Percentiles rank a stretch among this genome's conserved stretches.
Conservation (phyloP, 2,329 filamentous ascomycete species). For the Fusarium sp. region DNA sequence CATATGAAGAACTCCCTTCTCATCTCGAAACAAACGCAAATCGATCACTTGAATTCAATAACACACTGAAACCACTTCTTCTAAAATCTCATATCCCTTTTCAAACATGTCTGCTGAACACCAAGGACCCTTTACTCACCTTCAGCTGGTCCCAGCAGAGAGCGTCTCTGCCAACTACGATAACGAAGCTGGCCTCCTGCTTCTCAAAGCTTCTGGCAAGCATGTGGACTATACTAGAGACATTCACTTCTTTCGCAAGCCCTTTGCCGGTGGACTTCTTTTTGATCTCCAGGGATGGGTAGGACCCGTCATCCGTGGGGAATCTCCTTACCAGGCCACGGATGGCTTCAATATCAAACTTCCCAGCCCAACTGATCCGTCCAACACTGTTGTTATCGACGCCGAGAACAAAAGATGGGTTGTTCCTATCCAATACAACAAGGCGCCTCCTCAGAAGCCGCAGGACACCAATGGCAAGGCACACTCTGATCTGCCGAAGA, state of each 20-base stretch:
- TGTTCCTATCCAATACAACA: constrained; percentile 12
- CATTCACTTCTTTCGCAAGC: constrained; percentile 16
- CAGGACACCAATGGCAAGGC: not conserved
- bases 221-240: constrained; percentile 19
- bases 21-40: not conserved
- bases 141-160: constrained; percentile 21
- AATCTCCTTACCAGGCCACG: constrained; percentile 15
- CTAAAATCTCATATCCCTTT: not conserved
- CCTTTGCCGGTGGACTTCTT: constrained; percentile 24
- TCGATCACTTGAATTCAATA: not conserved
- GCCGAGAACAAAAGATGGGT: constrained; percentile 28
- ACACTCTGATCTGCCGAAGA: constrained; percentile 6
- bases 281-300: constrained; percentile 23
- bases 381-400: constrained; percentile 28
- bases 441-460: not conserved
- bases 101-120: constrained; percentile 8
- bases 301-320: constrained; percentile 4
- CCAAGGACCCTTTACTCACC: constrained; percentile 7
- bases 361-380: constrained; percentile 9
- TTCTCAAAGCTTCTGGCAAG: constrained; percentile 17
- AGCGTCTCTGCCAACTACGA: constrained; percentile 23
- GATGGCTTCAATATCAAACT: constrained; percentile 22
- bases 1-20: not conserved
- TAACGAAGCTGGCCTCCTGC: constrained; percentile 8
- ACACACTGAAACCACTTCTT: not conserved